Percentiles rank a stretch among this genome's conserved stretches.
Conservation (phyloP, 2,329 filamentous ascomycete species). For the Fusarium hainanense region DNA sequence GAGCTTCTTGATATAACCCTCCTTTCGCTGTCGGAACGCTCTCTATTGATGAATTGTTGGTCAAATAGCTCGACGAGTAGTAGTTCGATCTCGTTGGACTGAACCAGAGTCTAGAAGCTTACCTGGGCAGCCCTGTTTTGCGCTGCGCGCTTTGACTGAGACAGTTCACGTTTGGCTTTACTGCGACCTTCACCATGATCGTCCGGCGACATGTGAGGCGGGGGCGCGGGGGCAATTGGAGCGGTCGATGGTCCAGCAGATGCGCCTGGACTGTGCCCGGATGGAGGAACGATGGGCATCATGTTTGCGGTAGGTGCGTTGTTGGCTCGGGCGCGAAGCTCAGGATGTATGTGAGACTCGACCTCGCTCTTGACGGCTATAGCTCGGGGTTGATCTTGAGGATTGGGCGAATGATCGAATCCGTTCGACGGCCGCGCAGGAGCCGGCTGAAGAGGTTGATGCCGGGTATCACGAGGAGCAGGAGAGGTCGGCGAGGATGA, state of each 20-base stretch:
- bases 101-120: slow-evolving; percentile 51
- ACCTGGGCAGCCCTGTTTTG: slow-evolving; percentile 98
- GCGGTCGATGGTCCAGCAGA: slow-evolving; percentile 44
- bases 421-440: slow-evolving; percentile 56
- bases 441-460: slow-evolving; percentile 46
- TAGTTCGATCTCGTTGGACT: background rate
- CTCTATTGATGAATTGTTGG: slow-evolving; percentile 67
- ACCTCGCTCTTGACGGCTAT: slow-evolving; percentile 52
- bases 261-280: slow-evolving; percentile 48
- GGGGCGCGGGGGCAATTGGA: slow-evolving; percentile 49
- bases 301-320: slow-evolving; percentile 50
- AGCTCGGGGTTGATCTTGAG: slow-evolving; percentile 50
- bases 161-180: slow-evolving; percentile 90
- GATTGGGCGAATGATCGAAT: slow-evolving; percentile 55
- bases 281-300: slow-evolving; percentile 53
- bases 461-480: slow-evolving; percentile 47
- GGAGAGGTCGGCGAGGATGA: slow-evolving; percentile 46
- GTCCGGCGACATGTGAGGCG: slow-evolving; percentile 40
- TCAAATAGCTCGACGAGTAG: background rate
- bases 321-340: slow-evolving; percentile 54
- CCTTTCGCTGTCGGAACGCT: slow-evolving; percentile 96
- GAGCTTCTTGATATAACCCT: slow-evolving; percentile 97
- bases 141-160: slow-evolving; percentile 93
- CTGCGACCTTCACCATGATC: slow-evolving; percentile 69
- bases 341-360: slow-evolving; percentile 62